Conservation (phyloP, 257 asterid species). For the Ballota nigra region DNA sequence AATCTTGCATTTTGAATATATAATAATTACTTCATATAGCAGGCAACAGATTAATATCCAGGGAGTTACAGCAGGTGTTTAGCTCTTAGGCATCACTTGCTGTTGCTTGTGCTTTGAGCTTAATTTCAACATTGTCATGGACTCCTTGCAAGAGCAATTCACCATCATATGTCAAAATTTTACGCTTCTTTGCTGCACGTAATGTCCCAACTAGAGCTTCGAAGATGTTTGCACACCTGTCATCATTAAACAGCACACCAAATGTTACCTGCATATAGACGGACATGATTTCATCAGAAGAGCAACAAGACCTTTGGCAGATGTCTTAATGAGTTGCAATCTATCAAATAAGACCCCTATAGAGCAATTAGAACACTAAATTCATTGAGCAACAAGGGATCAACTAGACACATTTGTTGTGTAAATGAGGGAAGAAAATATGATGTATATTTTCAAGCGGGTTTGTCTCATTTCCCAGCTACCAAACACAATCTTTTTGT, state of each 20-base stretch:
- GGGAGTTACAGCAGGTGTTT: neutral
- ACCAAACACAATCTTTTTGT: neutral
- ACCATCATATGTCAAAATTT: slow-evolving; percentile 77
- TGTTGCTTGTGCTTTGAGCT: slow-evolving; percentile 59
- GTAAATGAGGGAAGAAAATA: neutral
- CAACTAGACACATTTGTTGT: neutral
- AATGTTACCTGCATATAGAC: slow-evolving; percentile 67
- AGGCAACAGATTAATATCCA: neutral
- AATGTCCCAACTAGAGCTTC: slow-evolving; percentile 96
- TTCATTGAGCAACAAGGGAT: neutral
- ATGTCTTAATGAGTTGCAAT: neutral
- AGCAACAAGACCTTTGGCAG: neutral
- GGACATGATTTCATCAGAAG: neutral
- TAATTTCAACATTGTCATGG: slow-evolving; percentile 84
- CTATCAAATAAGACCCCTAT: neutral
- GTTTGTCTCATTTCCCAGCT: neutral
- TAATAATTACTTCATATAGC: neutral
- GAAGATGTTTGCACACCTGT: slow-evolving; percentile 90
- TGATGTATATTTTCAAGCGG: neutral
- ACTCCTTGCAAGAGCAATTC: slow-evolving; percentile 94
- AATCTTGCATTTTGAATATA: slow-evolving; percentile 8
- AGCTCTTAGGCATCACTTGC: slow-evolving; percentile 36
- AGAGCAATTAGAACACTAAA: neutral
- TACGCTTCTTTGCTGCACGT: slow-evolving; percentile 93
- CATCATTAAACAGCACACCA: slow-evolving; percentile 82